Base-by-base conservation (phyloP, 2,329 filamentous ascomycete genomes). In the Botrytis medusae region DNA sequence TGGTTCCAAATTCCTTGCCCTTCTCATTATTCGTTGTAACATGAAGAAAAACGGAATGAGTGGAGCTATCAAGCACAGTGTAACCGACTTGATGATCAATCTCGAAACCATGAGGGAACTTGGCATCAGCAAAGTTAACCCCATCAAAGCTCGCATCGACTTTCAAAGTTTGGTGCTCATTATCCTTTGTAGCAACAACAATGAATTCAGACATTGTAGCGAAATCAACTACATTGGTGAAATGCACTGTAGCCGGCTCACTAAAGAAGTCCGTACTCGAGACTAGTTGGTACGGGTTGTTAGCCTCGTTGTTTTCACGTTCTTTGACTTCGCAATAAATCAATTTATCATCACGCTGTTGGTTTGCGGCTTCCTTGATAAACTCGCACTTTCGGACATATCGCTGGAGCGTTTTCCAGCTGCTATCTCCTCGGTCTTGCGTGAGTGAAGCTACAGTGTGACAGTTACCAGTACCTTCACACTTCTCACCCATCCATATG, bases 181-280 rank as follows among this genome's bases (percentile, higher is more conserved):
- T 85, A 75, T 88, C 85, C 64, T 87, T 87, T 9, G 91, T 91
- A 2, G 95, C 95, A 68, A 97, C 92, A 57, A 99, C 89, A 79
- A 99, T 96, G 82, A 97, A 99, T 81, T 99, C 96, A 57, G 92
- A 91, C 95, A 98, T 98, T 8, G 92, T 97, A 2, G 94, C 95
- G 82, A 97, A 98, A 77, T 92, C 91, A 77, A 92, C 89, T 60
- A 97, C 92, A 74, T 95, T 88, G 37, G 88, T 86, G 80, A 92
- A 90, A 74, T 89, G 86, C 34, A 89, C 84, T 22, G 85, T 84
- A 77, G 90, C 87, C 75, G 89, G 86, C 70, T 91, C 87, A 20
- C 85, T 84, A 79, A 97, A 97, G 83, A 91, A 94, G 79, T 97
- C 90, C 61, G 93, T 87, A 81, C 92, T 97, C 59, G 92, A 92